phyloP scores from a whole-genome alignment of 108 stramenopile species.

The Cyclotella cryptica region DNA sequence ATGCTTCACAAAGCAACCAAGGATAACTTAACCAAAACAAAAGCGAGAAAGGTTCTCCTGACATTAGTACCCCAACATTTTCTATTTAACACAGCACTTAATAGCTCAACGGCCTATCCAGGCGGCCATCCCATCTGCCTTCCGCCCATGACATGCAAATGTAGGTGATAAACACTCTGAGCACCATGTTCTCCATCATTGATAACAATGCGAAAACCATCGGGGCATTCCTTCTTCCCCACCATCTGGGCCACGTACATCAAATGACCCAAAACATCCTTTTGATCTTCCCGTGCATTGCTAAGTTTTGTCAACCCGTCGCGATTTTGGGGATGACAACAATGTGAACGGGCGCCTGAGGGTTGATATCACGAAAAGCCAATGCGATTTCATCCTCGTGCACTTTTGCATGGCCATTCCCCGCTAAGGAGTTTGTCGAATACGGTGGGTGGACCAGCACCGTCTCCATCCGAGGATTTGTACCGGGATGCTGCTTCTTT shows the following conservation, averaged over 20 bases:
- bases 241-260: constrained; percentile 89
- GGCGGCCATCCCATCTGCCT: constrained; percentile 95
- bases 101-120: constrained; percentile 51
- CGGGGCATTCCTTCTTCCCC: constrained; percentile 87
- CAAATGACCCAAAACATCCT: constrained; percentile 95
- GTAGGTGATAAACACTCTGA: constrained; percentile 95
- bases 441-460: constrained; percentile 84
- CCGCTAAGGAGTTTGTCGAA: constrained; percentile 95
- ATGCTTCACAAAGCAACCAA: too few species aligned
- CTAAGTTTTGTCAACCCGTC: constrained; percentile 92
- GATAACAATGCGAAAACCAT: constrained; percentile 93
- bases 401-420: constrained; percentile 83
- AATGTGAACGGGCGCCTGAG: constrained; percentile 93
- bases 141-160: constrained; percentile 93
- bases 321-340: constrained; percentile 96
- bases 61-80: too few species aligned
- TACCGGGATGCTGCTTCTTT: constrained; percentile 61
- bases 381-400: constrained; percentile 93
- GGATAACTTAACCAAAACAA: too few species aligned
- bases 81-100: not conserved
- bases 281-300: constrained; percentile 91
- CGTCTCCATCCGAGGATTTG: constrained; percentile 54
- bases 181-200: constrained; percentile 95
- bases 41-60: too few species aligned
- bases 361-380: constrained; percentile 96